Conservation (phyloP, 2,329 filamentous ascomycete species). For the Penicillium sp. region DNA sequence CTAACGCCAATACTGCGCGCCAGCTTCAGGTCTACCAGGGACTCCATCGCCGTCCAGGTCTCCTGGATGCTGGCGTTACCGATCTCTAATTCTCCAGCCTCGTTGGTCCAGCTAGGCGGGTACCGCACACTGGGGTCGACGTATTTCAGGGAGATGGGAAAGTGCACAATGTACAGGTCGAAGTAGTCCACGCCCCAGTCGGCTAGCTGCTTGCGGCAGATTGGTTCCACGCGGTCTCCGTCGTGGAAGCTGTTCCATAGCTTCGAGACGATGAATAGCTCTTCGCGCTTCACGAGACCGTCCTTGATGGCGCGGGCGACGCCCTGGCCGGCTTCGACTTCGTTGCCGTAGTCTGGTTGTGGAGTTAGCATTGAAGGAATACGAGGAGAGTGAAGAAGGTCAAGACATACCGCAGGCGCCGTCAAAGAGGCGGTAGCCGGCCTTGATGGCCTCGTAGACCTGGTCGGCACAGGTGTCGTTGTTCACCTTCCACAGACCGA, state of each 20-base stretch:
- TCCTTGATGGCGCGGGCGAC: constrained; percentile 75
- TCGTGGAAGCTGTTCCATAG: constrained; percentile 93
- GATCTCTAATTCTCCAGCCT: constrained; percentile 59
- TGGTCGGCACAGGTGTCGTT: constrained; percentile 67
- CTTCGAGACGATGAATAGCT: constrained; percentile 90
- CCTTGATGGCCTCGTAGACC: constrained; percentile 68
- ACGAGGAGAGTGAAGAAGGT: not conserved
- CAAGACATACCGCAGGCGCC: constrained; percentile 51
- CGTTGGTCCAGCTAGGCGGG: constrained; percentile 69
- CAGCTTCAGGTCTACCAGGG: constrained; percentile 63
- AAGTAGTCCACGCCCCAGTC: constrained; percentile 88
- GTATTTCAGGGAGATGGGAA: constrained; percentile 80
- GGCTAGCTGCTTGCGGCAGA: constrained; percentile 69
- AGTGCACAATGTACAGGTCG: constrained; percentile 85
- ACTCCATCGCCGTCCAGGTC: constrained; percentile 79
- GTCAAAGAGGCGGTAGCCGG: constrained; percentile 58
- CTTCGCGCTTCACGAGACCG: constrained; percentile 73
- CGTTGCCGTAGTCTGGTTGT: constrained; percentile 71
- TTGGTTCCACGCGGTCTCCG: constrained; percentile 68
- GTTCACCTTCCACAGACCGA: constrained; percentile 73
- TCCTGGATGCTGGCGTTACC: constrained; percentile 70
- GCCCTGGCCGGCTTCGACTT: constrained; percentile 71
- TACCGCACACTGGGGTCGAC: constrained; percentile 75
- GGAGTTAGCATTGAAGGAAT: not conserved
- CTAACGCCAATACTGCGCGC: constrained; percentile 71